Conservation (phyloP, 257 asterid genomes). For the Gentiana dahurica region DNA sequence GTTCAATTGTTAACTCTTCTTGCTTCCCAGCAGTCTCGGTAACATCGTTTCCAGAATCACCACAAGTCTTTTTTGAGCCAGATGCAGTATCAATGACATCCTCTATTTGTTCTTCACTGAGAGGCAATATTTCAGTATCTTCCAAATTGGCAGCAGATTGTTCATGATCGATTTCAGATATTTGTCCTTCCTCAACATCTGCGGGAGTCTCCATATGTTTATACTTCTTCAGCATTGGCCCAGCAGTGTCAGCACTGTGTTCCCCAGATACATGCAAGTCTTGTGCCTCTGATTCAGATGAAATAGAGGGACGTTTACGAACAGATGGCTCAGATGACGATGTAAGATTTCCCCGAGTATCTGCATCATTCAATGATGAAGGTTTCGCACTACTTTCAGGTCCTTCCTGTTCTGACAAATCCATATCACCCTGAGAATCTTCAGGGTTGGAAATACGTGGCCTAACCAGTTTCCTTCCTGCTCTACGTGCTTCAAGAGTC, state of each 20-base stretch:
- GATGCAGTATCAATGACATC: conserved; percentile 32
- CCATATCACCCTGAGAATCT: too few relatives aligned
- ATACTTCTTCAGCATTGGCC: conserved; percentile 46
- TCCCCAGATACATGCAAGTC: conserved; percentile 41
- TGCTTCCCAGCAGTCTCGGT: conserved; percentile 35
- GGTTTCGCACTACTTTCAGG: too few relatives aligned
- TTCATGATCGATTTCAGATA: conserved; percentile 22
- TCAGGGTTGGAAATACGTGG: too few relatives aligned
- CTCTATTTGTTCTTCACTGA: conserved; percentile 33
- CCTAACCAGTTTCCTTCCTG: too few relatives aligned
- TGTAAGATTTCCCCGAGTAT: conserved; percentile 28
- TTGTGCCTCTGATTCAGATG: conserved; percentile 33
- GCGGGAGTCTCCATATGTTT: conserved; percentile 41
- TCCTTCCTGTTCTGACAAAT: too few relatives aligned
- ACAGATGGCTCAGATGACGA: conserved; percentile 19
- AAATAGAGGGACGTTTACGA: conserved; percentile 56
- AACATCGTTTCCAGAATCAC: conserved; percentile 40
- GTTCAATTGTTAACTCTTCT: conserved; percentile 34
- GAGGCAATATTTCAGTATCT: conserved; percentile 21
- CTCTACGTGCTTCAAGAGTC: too few relatives aligned
- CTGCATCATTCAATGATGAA: too few relatives aligned
- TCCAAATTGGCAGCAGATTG: conserved; percentile 25
- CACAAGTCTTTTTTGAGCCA: conserved; percentile 27
- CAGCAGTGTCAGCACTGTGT: conserved; percentile 35
- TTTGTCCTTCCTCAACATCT: conserved; percentile 23